These are phyloP conservation scores for Herpotrichia juniperi DNA, from an alignment of 2,329 filamentous ascomycete species.

Conservation along the genomic window DNA sequence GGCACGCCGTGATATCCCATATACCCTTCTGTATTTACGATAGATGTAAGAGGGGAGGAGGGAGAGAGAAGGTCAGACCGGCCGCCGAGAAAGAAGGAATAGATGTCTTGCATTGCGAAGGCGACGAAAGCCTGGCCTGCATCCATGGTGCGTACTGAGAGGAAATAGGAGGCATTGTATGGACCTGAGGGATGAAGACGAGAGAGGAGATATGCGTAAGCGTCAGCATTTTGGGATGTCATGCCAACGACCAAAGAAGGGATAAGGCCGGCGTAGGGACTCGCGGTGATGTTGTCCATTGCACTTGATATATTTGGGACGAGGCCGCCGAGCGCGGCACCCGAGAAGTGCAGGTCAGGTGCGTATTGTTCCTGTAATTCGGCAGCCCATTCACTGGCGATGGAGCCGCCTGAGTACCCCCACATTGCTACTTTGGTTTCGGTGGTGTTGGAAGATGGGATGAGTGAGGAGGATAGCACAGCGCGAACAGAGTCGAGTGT, in stretches of 20 bases:
- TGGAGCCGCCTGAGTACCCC: slow-evolving; percentile 30
- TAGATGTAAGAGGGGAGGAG: neutral
- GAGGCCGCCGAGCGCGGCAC: slow-evolving; percentile 37
- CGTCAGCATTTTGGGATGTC: slow-evolving; percentile 11
- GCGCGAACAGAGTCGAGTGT: slow-evolving; percentile 34
- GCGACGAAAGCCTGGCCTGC: slow-evolving; percentile 4
- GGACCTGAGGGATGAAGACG: slow-evolving; percentile 10
- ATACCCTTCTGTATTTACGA: slow-evolving; percentile 8
- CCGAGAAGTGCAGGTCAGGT: slow-evolving; percentile 33
- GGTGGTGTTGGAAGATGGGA: slow-evolving; percentile 4
- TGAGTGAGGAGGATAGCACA: slow-evolving; percentile 14
- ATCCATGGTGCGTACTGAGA: slow-evolving; percentile 7
- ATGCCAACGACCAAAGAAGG: slow-evolving; percentile 22
- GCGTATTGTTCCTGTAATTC: slow-evolving; percentile 32
- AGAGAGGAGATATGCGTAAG: slow-evolving; percentile 10
- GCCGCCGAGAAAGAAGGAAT: slow-evolving; percentile 19
- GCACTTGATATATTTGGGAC: slow-evolving; percentile 34
- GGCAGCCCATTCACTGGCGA: slow-evolving; percentile 31
- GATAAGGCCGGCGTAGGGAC: slow-evolving; percentile 26
- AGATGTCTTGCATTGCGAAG: slow-evolving; percentile 17
- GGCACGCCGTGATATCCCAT: slow-evolving; percentile 22
- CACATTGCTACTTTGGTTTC: slow-evolving; percentile 18
- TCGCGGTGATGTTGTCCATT: slow-evolving; percentile 25
- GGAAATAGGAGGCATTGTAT: slow-evolving; percentile 15
- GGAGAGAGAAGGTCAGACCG: slow-evolving; percentile 5